Percentiles rank a stretch among this genome's conserved stretches.
Conservation (phyloP, 768 basidiomycete species). For the Hygrocybe coccinea region DNA sequence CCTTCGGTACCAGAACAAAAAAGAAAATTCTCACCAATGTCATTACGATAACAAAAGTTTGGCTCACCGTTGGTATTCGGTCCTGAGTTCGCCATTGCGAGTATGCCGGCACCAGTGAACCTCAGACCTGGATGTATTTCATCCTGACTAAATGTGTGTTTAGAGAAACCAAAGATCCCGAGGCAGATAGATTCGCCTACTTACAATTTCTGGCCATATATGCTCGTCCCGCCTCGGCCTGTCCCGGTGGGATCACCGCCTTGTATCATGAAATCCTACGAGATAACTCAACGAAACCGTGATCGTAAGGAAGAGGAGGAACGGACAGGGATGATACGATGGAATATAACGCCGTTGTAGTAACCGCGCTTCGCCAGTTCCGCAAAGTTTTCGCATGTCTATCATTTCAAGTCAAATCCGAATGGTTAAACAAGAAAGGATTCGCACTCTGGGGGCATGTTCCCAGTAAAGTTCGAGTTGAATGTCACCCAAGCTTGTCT, state of each 20-base stretch:
- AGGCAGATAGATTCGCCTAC: conserved; percentile 22
- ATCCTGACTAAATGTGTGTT: conserved; percentile 56
- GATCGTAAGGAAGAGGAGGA: not conserved
- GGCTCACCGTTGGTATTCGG: conserved; percentile 78
- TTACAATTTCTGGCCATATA: conserved; percentile 84
- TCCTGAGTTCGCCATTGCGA: conserved; percentile 97
- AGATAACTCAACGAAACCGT: not conserved
- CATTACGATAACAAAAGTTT: not conserved
- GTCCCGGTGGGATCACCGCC: conserved; percentile 95
- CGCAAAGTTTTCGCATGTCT: conserved; percentile 95
- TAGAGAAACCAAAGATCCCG: conserved; percentile 5
- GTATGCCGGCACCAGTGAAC: conserved; percentile 93
- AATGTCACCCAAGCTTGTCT: conserved; percentile 82
- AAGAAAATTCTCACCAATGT: conserved; percentile 46
- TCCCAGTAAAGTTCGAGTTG: conserved; percentile 90
- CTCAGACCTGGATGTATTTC: conserved; percentile 87
- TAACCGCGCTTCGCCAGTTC: conserved; percentile 89
- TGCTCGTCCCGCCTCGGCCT: conserved; percentile 85
- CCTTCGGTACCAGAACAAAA: conserved; percentile 55
- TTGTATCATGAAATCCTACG: conserved; percentile 95
- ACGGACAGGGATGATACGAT: conserved; percentile 82
- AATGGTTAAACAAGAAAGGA: conserved; percentile 10
- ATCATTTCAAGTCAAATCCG: conserved; percentile 15
- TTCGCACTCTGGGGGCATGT: conserved; percentile 72
- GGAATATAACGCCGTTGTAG: conserved; percentile 86